Evolutionary conservation across 768 basidiomycete genomes (phyloP).

Genomic region (Guyanaporus albipodus): DNA sequence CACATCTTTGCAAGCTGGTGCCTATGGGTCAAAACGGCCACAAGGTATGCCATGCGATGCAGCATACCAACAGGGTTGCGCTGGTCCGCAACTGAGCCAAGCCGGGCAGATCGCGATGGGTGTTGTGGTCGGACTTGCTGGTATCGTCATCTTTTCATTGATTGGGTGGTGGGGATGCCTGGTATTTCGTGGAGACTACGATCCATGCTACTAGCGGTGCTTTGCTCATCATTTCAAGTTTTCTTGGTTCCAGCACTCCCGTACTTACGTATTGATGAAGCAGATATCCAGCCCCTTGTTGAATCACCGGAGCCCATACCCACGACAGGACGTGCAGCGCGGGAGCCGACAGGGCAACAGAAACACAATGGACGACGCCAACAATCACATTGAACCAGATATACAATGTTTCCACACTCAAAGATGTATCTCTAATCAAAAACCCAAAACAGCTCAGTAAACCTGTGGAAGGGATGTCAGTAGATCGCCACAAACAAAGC

Average conservation of each 20-base stretch:
- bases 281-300: not conserved
- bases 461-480: slow-evolving; percentile 16
- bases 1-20: slow-evolving; percentile 63
- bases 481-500: not conserved
- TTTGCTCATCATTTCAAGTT: not conserved
- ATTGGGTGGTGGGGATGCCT: slow-evolving; percentile 35
- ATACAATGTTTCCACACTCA: not conserved
- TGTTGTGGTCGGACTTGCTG: slow-evolving; percentile 58
- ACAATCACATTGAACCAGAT: not conserved
- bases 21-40: slow-evolving; percentile 58
- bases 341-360: too few species aligned
- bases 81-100: slow-evolving; percentile 49
- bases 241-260: not conserved
- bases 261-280: not conserved
- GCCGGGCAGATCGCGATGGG: slow-evolving; percentile 69
- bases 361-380: not conserved
- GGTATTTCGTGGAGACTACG: slow-evolving; percentile 23
- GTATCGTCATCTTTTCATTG: slow-evolving; percentile 50
- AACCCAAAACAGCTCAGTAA: slow-evolving; percentile 14
- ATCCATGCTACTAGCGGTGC: slow-evolving; percentile 19
- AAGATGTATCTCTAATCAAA: not conserved
- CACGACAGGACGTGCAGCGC: too few species aligned
- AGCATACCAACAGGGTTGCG: slow-evolving; percentile 54
- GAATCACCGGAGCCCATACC: too few species aligned
- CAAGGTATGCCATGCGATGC: slow-evolving; percentile 75